Percentiles rank a stretch among this genome's conserved stretches.
These are phyloP conservation scores for Fusarium oxysporum DNA, from an alignment of 2,329 filamentous ascomycete genomes.

Conservation along the genomic window DNA sequence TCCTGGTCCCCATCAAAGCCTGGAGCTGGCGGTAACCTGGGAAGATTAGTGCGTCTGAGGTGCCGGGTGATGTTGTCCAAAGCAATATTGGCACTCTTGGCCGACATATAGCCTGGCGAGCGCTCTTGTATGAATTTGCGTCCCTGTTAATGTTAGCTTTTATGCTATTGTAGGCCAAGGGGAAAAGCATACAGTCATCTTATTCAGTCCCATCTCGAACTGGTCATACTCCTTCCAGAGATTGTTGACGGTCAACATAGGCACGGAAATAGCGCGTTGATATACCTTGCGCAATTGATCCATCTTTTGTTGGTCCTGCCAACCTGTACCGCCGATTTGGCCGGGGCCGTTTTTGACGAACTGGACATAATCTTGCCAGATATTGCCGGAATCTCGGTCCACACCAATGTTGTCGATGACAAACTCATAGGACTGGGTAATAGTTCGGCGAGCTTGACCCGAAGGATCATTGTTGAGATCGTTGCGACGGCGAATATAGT, in stretches of 20 bases:
- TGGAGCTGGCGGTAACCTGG: constrained; percentile 82
- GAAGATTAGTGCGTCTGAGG: constrained; percentile 80
- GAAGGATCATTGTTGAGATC: constrained; percentile 82
- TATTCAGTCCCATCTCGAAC: constrained; percentile 95
- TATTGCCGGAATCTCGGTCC: constrained; percentile 87
- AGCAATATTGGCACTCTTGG: constrained; percentile 88
- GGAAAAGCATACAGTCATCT: constrained; percentile 76
- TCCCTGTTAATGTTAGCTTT: constrained; percentile 65
- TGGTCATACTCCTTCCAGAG: constrained; percentile 98
- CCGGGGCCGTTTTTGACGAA: constrained; percentile 92
- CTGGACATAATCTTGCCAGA: constrained; percentile 96
- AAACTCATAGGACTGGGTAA: constrained; percentile 91
- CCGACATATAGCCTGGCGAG: constrained; percentile 95
- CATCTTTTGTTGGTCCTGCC: constrained; percentile 99
- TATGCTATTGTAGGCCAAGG: constrained; percentile 25
- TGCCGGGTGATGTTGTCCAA: constrained; percentile 88
- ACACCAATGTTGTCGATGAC: constrained; percentile 90
- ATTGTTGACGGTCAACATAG: constrained; percentile 82
- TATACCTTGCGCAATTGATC: constrained; percentile 92
- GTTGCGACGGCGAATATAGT: constrained; percentile 93
- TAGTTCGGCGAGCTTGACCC: constrained; percentile 80
- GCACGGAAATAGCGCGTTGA: constrained; percentile 87
- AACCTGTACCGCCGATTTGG: constrained; percentile 83
- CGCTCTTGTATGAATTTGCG: constrained; percentile 95
- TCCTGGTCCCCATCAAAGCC: constrained; percentile 90